Evolutionary conservation across 495 filamentous ascomycete species (phyloP).

Genomic region (Aeminium ludgeri): DNA sequence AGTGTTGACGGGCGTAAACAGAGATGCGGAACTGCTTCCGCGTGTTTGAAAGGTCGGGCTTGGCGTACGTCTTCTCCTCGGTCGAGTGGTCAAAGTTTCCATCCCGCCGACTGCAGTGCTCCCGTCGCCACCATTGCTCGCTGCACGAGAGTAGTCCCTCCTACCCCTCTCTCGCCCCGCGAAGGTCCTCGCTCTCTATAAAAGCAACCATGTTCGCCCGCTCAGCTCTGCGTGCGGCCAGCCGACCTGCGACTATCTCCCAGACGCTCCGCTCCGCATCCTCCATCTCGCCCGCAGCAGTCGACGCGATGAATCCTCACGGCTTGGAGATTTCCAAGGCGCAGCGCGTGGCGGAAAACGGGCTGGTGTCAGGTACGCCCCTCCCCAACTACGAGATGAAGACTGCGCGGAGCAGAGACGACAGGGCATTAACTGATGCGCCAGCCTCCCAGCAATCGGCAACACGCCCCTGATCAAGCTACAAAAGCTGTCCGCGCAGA

Average conservation of each 20-base stretch:
- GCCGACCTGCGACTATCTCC: conserved; percentile 1
- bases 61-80: too few species aligned
- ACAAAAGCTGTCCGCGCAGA: conserved; percentile 73
- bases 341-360: conserved; percentile 59
- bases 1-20: too few species aligned
- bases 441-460: conserved; percentile 59
- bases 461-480: conserved; percentile 90
- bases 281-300: conserved; percentile 10
- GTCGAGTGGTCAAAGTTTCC: too few species aligned
- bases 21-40: too few species aligned
- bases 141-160: too few species aligned
- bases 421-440: conserved; percentile 11
- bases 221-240: conserved; percentile 4
- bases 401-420: too few species aligned
- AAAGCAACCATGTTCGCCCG: conserved; percentile 17
- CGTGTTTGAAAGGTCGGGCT: too few species aligned
- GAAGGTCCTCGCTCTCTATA: too few species aligned
- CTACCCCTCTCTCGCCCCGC: too few species aligned
- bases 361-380: conserved; percentile 64
- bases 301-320: conserved; percentile 40
- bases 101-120: too few species aligned
- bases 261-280: conserved; percentile 2
- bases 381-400: neutral
- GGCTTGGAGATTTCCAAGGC: conserved; percentile 55
- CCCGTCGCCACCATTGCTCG: too few species aligned